A percentile compares a stretch with the other conserved stretches of the same genome.
These are phyloP conservation scores for Phialemoniopsis sp. DNA, from an alignment of 2,329 filamentous ascomycete species.

Conservation along the genomic window DNA sequence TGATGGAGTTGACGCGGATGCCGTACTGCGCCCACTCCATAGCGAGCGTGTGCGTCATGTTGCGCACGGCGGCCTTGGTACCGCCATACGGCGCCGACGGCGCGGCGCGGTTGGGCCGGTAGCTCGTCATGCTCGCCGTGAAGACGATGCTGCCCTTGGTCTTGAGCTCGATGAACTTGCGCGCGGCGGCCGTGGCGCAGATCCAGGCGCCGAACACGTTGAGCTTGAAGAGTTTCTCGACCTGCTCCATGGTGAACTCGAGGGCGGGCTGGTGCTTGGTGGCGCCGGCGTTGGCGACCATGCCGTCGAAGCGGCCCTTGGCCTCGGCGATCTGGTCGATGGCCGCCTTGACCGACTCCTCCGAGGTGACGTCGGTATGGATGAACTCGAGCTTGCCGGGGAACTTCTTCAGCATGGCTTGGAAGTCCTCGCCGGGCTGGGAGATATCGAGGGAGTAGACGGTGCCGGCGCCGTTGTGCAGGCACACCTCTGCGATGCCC, in stretches of 20 bases:
- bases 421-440: slow-evolving; percentile 28
- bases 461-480: slow-evolving; percentile 33
- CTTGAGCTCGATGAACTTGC: slow-evolving; percentile 29
- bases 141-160: slow-evolving; percentile 34
- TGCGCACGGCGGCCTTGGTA: slow-evolving; percentile 36
- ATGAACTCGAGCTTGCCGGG: slow-evolving; percentile 37
- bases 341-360: slow-evolving; percentile 31
- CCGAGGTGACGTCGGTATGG: slow-evolving; percentile 39
- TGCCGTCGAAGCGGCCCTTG: slow-evolving; percentile 35
- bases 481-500: slow-evolving; percentile 39
- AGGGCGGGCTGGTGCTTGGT: slow-evolving; percentile 42
- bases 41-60: slow-evolving; percentile 33
- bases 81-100: slow-evolving; percentile 44
- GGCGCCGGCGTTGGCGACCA: slow-evolving; percentile 34
- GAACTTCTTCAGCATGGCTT: slow-evolving; percentile 30
- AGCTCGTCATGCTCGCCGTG: slow-evolving; percentile 42
- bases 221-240: slow-evolving; percentile 36
- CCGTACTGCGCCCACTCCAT: slow-evolving; percentile 24
- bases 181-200: slow-evolving; percentile 39
- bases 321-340: slow-evolving; percentile 32
- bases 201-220: slow-evolving; percentile 42
- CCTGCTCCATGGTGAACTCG: slow-evolving; percentile 30
- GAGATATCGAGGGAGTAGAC: slow-evolving; percentile 36
- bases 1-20: slow-evolving; percentile 36
- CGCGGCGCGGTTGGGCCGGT: slow-evolving; percentile 43